phyloP scores from a whole-genome alignment of 768 basidiomycete genomes.

The Kwoniella botswanensis region DNA sequence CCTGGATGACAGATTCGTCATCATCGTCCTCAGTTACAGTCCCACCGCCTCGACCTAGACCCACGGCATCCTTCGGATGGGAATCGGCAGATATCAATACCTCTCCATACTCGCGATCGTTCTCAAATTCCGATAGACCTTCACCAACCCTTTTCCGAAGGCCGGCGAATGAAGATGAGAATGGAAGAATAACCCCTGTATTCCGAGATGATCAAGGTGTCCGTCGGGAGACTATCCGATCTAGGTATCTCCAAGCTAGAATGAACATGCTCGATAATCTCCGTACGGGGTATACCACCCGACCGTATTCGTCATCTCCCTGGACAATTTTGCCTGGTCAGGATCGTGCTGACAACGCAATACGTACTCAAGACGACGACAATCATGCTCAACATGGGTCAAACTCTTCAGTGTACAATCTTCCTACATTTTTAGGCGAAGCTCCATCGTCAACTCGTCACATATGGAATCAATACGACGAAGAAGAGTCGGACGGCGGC shows the following conservation, averaged over 20 bases:
- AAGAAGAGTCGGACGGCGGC: not conserved
- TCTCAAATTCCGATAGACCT: not conserved
- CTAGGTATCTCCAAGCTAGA: constrained; percentile 17
- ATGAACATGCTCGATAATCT: constrained; percentile 9
- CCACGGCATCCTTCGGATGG: constrained; percentile 11
- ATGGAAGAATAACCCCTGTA: not conserved
- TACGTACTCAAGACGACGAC: not conserved
- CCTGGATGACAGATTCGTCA: not conserved
- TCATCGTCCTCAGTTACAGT: constrained; percentile 11
- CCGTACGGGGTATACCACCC: not conserved
- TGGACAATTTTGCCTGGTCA: not conserved
- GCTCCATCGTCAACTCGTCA: not conserved
- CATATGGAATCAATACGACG: not conserved
- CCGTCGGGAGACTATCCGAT: not conserved
- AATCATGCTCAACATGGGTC: not conserved
- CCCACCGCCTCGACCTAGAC: constrained; percentile 15
- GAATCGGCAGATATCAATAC: constrained; percentile 1
- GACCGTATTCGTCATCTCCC: not conserved
- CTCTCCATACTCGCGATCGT: not conserved
- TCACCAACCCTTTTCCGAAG: not conserved
- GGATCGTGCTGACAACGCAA: not conserved
- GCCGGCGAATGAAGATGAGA: not conserved
- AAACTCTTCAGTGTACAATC: not conserved
- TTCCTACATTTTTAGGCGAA: not conserved
- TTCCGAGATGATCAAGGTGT: not conserved